These are phyloP conservation scores for Elasticomyces elasticus DNA, from an alignment of 495 filamentous ascomycete genomes.

Conservation along the genomic window DNA sequence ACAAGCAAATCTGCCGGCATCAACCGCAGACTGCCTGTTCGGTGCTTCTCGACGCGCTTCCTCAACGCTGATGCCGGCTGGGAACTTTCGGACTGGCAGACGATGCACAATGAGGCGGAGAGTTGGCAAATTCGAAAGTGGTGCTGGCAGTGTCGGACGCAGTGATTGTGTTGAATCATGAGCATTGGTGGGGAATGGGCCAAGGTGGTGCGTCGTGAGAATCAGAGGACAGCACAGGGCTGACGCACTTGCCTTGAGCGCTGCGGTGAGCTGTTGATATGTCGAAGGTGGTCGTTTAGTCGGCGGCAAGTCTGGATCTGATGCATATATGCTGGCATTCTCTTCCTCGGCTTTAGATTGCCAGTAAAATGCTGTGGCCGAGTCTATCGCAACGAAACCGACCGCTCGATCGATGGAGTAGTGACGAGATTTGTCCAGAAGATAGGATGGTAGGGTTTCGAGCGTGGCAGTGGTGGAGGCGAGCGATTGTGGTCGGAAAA, in stretches of 20 bases:
- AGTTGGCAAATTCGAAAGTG: constrained; percentile 32
- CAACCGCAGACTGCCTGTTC: constrained; percentile 36
- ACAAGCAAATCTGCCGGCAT: constrained; percentile 24
- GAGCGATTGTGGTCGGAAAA: constrained; percentile 48
- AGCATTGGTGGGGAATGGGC: constrained; percentile 11
- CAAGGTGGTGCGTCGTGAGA: constrained; percentile 22
- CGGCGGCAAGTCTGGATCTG: constrained; percentile 1
- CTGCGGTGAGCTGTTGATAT: constrained; percentile 24
- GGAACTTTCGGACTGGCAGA: constrained; percentile 43
- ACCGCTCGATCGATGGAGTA: constrained; percentile 39
- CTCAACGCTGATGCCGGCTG: constrained; percentile 41
- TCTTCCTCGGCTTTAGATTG: constrained; percentile 43
- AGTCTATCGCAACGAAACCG: constrained; percentile 44
- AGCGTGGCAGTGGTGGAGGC: constrained; percentile 44
- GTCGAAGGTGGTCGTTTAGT: background rate
- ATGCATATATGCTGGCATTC: constrained; percentile 21
- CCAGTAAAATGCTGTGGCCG: constrained; percentile 49
- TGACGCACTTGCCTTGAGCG: constrained; percentile 15
- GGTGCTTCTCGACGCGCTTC: constrained; percentile 46
- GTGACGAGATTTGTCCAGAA: constrained; percentile 42
- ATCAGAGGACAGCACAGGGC: constrained; percentile 26
- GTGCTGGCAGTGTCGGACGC: constrained; percentile 31
- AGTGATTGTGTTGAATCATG: constrained; percentile 17
- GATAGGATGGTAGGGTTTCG: constrained; percentile 38
- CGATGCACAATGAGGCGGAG: constrained; percentile 41